Evolutionary conservation across 1,284 basidiomycete genomes (phyloP).

Genomic region (Phellinidium pouzarii): DNA sequence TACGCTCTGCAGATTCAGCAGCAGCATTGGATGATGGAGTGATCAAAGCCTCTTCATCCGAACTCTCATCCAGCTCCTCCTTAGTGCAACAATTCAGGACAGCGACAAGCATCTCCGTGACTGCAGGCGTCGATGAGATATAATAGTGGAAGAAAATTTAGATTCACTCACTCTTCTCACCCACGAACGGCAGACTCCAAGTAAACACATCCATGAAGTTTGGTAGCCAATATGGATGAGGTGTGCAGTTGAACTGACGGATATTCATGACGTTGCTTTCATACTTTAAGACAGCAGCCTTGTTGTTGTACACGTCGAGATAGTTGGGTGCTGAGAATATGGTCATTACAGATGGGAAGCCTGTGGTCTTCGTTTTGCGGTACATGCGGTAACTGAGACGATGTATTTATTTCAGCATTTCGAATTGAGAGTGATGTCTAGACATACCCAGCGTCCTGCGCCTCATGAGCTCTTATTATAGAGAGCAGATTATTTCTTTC

Average conservation of each 20-base stretch:
- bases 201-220: slow-evolving; percentile 96
- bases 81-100: slow-evolving; percentile 92
- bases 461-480: slow-evolving; percentile 92
- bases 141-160: not conserved
- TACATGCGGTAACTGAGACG: slow-evolving; percentile 84
- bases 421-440: not conserved
- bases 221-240: slow-evolving; percentile 91
- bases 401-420: not conserved
- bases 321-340: slow-evolving; percentile 96
- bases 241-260: slow-evolving; percentile 91
- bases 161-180: slow-evolving; percentile 78
- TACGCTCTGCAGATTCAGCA: slow-evolving; percentile 54
- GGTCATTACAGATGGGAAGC: slow-evolving; percentile 92
- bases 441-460: slow-evolving; percentile 85
- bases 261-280: slow-evolving; percentile 97
- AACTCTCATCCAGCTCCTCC: slow-evolving; percentile 87
- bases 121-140: slow-evolving; percentile 31
- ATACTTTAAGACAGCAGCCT: slow-evolving; percentile 94
- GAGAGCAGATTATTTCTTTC: slow-evolving; percentile 93
- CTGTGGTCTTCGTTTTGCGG: slow-evolving; percentile 91
- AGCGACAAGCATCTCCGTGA: slow-evolving; percentile 94
- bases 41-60: slow-evolving; percentile 51
- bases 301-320: slow-evolving; percentile 95
- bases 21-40: slow-evolving; percentile 31
- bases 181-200: slow-evolving; percentile 86